phyloP scores from a whole-genome alignment of 352 stramenopile genomes.

The Blastocystis sp. region DNA sequence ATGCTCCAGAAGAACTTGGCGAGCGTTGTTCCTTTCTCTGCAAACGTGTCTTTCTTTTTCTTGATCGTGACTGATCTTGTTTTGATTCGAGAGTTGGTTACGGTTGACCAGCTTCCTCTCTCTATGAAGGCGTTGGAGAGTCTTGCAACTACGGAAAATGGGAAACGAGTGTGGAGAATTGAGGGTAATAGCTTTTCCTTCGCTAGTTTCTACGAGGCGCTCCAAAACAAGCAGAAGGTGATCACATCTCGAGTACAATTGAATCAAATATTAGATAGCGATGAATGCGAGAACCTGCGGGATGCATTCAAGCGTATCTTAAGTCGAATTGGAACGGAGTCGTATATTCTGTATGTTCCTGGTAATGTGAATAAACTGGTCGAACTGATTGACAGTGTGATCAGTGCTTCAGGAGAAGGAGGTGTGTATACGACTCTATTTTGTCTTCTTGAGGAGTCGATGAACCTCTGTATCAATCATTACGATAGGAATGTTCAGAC shows the following conservation, averaged over 20 bases:
- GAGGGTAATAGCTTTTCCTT: background rate
- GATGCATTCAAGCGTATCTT: background rate
- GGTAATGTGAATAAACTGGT: background rate
- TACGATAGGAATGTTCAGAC: background rate
- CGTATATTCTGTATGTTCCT: background rate
- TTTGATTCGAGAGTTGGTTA: background rate
- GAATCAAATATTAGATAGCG: background rate
- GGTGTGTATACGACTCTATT: background rate
- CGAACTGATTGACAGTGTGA: background rate
- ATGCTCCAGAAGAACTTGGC: background rate
- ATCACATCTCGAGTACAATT: background rate
- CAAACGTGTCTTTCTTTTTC: background rate
- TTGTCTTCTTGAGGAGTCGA: background rate
- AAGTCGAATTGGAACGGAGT: background rate
- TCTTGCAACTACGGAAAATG: background rate
- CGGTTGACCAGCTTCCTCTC: background rate
- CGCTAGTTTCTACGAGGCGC: background rate
- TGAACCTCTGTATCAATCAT: background rate
- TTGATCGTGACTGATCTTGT: slow-evolving; percentile 10
- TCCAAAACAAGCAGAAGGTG: background rate
- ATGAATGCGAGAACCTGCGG: background rate
- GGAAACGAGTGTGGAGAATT: background rate
- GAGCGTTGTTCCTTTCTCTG: background rate
- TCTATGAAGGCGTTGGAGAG: background rate
- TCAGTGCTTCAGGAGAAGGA: background rate